Percentiles rank a stretch among this genome's conserved stretches.
Conservation (phyloP, 768 basidiomycete species). For the Lentinula edodes region DNA sequence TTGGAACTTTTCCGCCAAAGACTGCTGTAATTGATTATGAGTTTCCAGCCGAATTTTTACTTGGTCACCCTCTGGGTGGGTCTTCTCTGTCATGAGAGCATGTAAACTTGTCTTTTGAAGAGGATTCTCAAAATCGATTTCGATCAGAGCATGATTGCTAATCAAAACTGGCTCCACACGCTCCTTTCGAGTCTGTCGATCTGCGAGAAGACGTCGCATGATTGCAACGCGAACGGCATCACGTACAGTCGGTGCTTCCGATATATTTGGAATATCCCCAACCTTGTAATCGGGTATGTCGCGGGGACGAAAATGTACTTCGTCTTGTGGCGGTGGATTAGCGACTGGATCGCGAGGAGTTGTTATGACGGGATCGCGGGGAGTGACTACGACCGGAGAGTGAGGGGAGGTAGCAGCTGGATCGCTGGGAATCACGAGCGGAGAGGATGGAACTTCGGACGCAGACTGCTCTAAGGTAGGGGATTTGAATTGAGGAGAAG, state of each 20-base stretch:
- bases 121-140: constrained; percentile 14
- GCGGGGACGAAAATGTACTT: background rate
- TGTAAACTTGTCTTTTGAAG: constrained; percentile 30
- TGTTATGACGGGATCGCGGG: background rate
- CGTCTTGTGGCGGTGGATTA: background rate
- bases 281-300: background rate
- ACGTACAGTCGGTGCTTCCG: constrained; percentile 38
- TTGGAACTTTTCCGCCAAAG: constrained; percentile 49
- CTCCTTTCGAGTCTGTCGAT: constrained; percentile 57
- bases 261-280: constrained; percentile 30
- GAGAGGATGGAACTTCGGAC: background rate
- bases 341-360: constrained; percentile 6
- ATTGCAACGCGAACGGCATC: constrained; percentile 64
- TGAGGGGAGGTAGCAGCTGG: background rate
- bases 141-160: constrained; percentile 47
- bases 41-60: constrained; percentile 21
- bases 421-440: background rate
- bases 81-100: constrained; percentile 43
- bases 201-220: constrained; percentile 53
- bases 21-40: constrained; percentile 35
- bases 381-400: no score
- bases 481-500: background rate
- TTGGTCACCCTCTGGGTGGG: constrained; percentile 19
- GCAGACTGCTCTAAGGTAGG: background rate
- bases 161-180: constrained; percentile 58